phyloP scores from a whole-genome alignment of 208 protist species.

The Leishmania lainsoni region DNA sequence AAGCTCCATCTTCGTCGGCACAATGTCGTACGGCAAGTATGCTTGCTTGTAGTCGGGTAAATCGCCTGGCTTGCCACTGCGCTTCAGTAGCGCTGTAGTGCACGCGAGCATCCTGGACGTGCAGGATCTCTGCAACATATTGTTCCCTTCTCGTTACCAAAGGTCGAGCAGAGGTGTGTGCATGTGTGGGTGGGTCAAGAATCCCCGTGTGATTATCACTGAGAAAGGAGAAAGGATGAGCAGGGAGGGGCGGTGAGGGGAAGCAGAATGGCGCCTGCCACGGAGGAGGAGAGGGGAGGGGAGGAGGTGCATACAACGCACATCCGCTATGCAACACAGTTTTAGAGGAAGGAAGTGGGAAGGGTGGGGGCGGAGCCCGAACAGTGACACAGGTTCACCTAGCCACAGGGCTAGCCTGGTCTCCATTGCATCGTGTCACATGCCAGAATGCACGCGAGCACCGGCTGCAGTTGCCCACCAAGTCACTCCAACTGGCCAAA shows the following conservation, averaged over 20 bases:
- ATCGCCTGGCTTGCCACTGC: slow-evolving; percentile 78
- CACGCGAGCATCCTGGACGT: slow-evolving; percentile 11
- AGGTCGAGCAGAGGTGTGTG: not conserved
- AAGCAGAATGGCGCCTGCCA: too few species aligned
- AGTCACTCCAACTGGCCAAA: not conserved
- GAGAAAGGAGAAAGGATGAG: not conserved
- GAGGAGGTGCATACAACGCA: not conserved
- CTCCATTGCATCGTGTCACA: not conserved
- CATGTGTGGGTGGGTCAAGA: not conserved
- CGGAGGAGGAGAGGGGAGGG: not conserved
- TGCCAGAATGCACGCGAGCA: not conserved
- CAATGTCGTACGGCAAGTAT: slow-evolving; percentile 86
- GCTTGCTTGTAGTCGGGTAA: slow-evolving; percentile 86
- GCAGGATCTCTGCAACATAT: slow-evolving; percentile 9
- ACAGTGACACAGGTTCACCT: not conserved
- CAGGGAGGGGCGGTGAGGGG: not conserved
- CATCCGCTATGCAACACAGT: not conserved
- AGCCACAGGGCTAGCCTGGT: not conserved
- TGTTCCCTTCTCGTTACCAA: not conserved
- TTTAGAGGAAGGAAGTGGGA: not conserved
- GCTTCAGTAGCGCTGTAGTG: slow-evolving; percentile 55
- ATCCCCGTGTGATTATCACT: not conserved
- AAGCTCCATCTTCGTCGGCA: slow-evolving; percentile 78
- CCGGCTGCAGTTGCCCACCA: not conserved
- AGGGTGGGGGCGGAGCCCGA: not conserved